These are phyloP conservation scores for Penicillium sp. DNA, from an alignment of 2,329 filamentous ascomycete species.

Conservation along the genomic window DNA sequence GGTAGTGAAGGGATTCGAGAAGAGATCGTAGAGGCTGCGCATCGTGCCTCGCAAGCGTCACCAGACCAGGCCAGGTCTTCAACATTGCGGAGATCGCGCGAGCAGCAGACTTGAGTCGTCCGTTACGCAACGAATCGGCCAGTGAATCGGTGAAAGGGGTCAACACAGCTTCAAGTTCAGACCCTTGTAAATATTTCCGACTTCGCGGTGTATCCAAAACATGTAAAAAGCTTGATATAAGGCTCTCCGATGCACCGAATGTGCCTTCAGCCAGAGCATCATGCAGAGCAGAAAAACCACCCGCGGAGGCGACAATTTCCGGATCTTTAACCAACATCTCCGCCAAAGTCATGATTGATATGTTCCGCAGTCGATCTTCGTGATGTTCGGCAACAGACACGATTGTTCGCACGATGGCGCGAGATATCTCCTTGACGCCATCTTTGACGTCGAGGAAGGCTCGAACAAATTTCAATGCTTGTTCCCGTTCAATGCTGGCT, in stretches of 20 bases:
- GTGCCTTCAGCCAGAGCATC: constrained; percentile 84
- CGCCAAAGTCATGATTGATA: constrained; percentile 86
- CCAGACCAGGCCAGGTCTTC: constrained; percentile 88
- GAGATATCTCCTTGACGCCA: constrained; percentile 79
- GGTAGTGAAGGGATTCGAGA: constrained; percentile 58
- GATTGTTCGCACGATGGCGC: constrained; percentile 79
- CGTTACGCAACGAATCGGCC: constrained; percentile 51
- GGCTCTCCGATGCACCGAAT: constrained; percentile 85
- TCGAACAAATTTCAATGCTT: constrained; percentile 91
- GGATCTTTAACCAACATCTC: constrained; percentile 88
- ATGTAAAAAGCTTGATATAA: constrained; percentile 82
- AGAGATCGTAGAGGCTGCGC: constrained; percentile 80
- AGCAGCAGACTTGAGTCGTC: constrained; percentile 74
- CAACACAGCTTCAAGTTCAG: constrained; percentile 83
- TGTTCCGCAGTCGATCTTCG: constrained; percentile 79
- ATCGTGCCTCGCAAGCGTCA: constrained; percentile 81
- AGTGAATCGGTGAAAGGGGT: constrained; percentile 85
- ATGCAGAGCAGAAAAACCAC: constrained; percentile 80
- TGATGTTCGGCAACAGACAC: constrained; percentile 82
- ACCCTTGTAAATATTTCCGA: constrained; percentile 75
- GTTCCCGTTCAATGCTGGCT: constrained; percentile 92
- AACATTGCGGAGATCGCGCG: constrained; percentile 88
- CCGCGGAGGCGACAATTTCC: constrained; percentile 69
- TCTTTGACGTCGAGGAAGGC: constrained; percentile 94
- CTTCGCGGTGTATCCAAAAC: constrained; percentile 77